These are phyloP conservation scores for Fusarium albosuccineum DNA, from an alignment of 2,329 filamentous ascomycete genomes.

Conservation along the genomic window DNA sequence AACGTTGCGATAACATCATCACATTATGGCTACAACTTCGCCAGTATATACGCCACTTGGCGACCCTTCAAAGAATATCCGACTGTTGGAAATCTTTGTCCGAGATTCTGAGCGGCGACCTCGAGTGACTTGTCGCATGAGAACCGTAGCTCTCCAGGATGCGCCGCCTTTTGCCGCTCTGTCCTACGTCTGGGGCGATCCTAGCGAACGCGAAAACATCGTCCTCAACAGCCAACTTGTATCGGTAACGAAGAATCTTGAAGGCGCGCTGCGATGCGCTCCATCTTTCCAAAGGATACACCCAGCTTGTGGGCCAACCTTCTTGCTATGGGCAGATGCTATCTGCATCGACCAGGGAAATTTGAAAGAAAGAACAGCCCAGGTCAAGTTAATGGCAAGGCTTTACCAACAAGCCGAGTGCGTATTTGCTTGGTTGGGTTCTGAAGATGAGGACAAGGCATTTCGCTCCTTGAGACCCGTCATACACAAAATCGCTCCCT, in stretches of 20 bases:
- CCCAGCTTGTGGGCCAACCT: neutral
- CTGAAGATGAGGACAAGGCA: constrained; percentile 3
- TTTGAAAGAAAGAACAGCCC: neutral
- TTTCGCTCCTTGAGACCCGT: constrained; percentile 2
- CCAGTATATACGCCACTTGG: constrained; percentile 1
- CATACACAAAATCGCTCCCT: neutral
- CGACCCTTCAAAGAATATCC: neutral
- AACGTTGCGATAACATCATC: neutral
- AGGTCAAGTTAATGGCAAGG: constrained; percentile 4
- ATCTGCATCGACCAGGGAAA: constrained; percentile 1
- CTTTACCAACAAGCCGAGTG: constrained; percentile 5
- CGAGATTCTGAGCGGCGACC: neutral
- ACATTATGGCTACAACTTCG: neutral
- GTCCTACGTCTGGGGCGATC: neutral
- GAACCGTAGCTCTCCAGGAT: neutral
- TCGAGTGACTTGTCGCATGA: neutral
- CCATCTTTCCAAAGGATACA: neutral
- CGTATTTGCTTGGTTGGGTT: constrained; percentile 4
- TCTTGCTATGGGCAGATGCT: constrained; percentile 5
- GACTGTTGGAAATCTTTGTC: neutral
- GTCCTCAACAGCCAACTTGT: neutral
- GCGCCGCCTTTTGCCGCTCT: neutral
- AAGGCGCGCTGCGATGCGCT: neutral
- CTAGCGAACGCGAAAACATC: neutral
- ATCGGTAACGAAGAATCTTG: constrained; percentile 1